These are phyloP conservation scores for Fraxinus angustifolia DNA, from an alignment of 305 asterid species.

Conservation along the genomic window DNA sequence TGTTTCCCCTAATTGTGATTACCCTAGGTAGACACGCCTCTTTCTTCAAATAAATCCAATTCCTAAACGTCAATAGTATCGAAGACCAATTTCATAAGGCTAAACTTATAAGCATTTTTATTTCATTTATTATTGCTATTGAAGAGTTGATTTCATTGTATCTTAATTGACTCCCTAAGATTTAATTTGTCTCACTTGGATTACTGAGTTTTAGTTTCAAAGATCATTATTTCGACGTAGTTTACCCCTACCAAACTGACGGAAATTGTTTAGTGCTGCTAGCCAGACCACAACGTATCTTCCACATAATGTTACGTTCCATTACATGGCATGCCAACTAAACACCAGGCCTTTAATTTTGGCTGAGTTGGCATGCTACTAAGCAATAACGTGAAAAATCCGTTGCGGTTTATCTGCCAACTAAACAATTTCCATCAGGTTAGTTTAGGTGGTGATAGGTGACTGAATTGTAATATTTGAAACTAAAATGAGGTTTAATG, in stretches of 20 bases:
- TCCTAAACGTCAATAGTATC: not conserved
- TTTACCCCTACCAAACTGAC: not conserved
- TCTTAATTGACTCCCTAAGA: not conserved
- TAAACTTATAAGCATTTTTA: not conserved
- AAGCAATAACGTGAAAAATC: not conserved
- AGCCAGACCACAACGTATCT: not conserved
- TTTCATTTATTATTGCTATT: not conserved
- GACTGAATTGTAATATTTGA: not conserved
- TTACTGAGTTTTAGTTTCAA: not conserved
- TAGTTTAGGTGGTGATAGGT: not conserved
- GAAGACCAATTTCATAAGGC: not conserved
- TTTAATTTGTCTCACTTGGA: not conserved
- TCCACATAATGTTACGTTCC: not conserved
- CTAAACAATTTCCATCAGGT: not conserved
- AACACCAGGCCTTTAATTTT: not conserved
- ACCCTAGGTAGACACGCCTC: not conserved
- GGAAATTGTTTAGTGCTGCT: not conserved
- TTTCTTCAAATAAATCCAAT: not conserved
- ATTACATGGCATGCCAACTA: not conserved
- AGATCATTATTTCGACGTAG: not conserved
- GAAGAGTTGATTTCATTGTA: not conserved
- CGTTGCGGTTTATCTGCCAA: not conserved
- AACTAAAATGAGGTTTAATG: not conserved
- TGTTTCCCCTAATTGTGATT: not conserved
- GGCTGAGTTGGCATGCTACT: not conserved